Evolutionary conservation across 2,329 filamentous ascomycete genomes (phyloP).

Genomic region (Xylaria sp.): DNA sequence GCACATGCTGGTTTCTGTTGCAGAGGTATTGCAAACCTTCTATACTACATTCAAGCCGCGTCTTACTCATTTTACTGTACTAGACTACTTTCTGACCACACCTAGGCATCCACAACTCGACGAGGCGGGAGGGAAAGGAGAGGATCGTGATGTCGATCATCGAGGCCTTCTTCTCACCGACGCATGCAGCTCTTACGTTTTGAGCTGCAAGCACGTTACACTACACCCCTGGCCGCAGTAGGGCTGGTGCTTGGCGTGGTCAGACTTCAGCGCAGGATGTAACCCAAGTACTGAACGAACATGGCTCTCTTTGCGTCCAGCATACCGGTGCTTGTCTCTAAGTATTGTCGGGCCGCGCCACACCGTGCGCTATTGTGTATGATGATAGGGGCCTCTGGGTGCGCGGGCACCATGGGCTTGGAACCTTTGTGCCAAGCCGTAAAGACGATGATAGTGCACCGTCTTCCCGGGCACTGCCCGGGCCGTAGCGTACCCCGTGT

Average conservation of each 20-base stretch:
- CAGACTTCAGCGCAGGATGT: conserved; percentile 14
- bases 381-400: neutral
- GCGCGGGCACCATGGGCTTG: neutral
- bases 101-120: too few relatives aligned
- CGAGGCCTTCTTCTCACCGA: conserved; percentile 12
- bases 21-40: neutral
- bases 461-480: conserved; percentile 21
- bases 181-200: conserved; percentile 26
- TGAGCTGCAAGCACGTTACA: conserved; percentile 28
- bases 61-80: neutral
- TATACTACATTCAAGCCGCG: neutral
- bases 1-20: neutral
- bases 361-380: conserved; percentile 11
- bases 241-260: conserved; percentile 24
- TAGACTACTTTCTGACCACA: conserved; percentile 8
- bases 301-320: neutral
- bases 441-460: conserved; percentile 4
- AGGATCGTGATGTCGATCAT: neutral
- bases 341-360: conserved; percentile 16
- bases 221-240: conserved; percentile 16
- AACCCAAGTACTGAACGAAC: conserved; percentile 14
- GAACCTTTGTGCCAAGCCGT: conserved; percentile 2
- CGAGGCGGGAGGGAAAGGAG: neutral
- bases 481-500: conserved; percentile 3
- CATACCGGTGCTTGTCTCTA: conserved; percentile 4